These are phyloP conservation scores for Hortiboletus campestris DNA, from an alignment of 768 basidiomycete genomes.

Conservation along the genomic window DNA sequence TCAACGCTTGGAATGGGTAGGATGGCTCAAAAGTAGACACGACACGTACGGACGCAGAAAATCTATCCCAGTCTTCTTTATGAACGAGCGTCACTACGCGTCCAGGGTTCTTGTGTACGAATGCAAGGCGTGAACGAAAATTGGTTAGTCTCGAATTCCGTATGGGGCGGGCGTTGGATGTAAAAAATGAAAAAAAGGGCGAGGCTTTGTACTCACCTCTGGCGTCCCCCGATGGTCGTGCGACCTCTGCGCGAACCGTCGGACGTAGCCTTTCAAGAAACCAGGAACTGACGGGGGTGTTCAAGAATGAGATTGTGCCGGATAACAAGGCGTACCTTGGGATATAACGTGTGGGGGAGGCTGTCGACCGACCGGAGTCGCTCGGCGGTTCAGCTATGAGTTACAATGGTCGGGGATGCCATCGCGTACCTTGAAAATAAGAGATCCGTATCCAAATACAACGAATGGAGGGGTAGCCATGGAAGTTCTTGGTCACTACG, in stretches of 20 bases:
- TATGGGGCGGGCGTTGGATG: background rate
- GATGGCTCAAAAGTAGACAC: background rate
- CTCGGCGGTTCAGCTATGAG: background rate
- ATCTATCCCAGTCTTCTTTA: slow-evolving; percentile 82
- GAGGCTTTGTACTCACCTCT: slow-evolving; percentile 45
- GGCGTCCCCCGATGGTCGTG: slow-evolving; percentile 93
- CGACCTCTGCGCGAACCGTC: slow-evolving; percentile 87
- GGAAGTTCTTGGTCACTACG: background rate
- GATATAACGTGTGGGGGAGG: slow-evolving; percentile 77
- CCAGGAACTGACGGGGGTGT: slow-evolving; percentile 53
- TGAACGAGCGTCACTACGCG: slow-evolving; percentile 88
- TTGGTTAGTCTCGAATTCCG: background rate
- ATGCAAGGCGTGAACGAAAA: background rate
- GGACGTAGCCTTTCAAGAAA: slow-evolving; percentile 86
- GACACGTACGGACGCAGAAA: slow-evolving; percentile 60
- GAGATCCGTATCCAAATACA: slow-evolving; percentile 90
- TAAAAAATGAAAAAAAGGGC: background rate
- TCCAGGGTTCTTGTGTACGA: slow-evolving; percentile 62
- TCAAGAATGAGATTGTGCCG: background rate
- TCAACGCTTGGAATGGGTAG: background rate
- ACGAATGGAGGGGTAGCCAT: slow-evolving; percentile 46
- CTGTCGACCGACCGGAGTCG: slow-evolving; percentile 36
- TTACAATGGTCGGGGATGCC: background rate
- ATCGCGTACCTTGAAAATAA: slow-evolving; percentile 75
- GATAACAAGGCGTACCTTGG: slow-evolving; percentile 45